Evolutionary conservation across 495 filamentous ascomycete genomes (phyloP).

Genomic region (Podospora comata): DNA sequence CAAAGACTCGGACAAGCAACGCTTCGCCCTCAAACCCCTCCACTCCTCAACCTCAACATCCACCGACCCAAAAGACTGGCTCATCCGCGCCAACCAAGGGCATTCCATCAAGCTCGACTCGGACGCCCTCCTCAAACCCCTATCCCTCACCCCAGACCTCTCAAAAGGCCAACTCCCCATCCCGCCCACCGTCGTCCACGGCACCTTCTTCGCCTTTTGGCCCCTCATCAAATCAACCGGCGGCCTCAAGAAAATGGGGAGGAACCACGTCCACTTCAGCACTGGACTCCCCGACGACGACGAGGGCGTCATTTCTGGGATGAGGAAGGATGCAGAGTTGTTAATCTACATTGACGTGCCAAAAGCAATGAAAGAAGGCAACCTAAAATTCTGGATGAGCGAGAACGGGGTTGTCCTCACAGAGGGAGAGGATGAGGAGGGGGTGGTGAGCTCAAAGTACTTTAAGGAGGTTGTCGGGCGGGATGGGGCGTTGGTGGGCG

Average conservation of each 20-base stretch:
- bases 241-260: constrained; percentile 71
- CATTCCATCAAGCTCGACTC: constrained; percentile 73
- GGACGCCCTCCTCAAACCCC: constrained; percentile 62
- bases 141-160: constrained; percentile 49
- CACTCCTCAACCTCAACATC: constrained; percentile 31
- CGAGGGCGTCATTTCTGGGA: constrained; percentile 71
- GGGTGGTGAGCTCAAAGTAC: constrained; percentile 43
- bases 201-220: constrained; percentile 79
- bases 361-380: constrained; percentile 56
- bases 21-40: constrained; percentile 63
- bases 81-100: constrained; percentile 94
- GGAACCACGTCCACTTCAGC: constrained; percentile 87
- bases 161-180: constrained; percentile 31
- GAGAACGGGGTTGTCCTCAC: constrained; percentile 74
- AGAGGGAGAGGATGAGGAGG: constrained; percentile 44
- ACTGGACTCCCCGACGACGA: constrained; percentile 56
- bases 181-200: constrained; percentile 72
- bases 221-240: constrained; percentile 65
- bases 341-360: constrained; percentile 76
- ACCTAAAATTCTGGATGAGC: constrained; percentile 76
- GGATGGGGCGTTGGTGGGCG: constrained; percentile 52
- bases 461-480: constrained; percentile 57
- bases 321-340: constrained; percentile 74
- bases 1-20: constrained; percentile 78
- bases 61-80: constrained; percentile 60